phyloP scores from a whole-genome alignment of 2,329 filamentous ascomycete genomes.

The Stachybotrys chlorohalonatus region DNA sequence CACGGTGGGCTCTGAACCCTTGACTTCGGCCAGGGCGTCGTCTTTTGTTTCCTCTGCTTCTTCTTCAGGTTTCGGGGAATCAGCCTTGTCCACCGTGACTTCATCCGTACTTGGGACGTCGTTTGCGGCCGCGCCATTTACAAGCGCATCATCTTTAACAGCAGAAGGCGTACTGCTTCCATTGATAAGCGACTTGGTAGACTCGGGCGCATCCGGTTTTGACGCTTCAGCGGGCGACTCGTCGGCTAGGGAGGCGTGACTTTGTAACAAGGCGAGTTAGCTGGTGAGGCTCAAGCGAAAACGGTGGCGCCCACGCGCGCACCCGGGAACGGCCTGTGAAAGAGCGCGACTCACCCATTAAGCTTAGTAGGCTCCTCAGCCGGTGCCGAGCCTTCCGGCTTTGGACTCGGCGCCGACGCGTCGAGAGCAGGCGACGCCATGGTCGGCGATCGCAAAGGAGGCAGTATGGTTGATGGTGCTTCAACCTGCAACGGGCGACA shows the following conservation, averaged over 20 bases:
- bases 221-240: not conserved
- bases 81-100: not conserved
- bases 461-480: conserved; percentile 14
- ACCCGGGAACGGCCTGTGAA: too few relatives aligned
- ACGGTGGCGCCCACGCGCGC: not conserved
- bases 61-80: not conserved
- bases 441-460: conserved; percentile 35
- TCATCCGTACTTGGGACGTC: not conserved
- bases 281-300: conserved; percentile 3
- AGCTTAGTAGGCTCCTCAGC: conserved; percentile 22
- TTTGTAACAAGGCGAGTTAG: conserved; percentile 2
- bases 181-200: conserved; percentile 5
- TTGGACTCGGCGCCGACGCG: conserved; percentile 34
- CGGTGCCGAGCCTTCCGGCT: conserved; percentile 25
- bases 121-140: not conserved
- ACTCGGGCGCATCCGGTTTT: not conserved
- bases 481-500: conserved; percentile 25
- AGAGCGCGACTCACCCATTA: conserved; percentile 26
- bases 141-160: not conserved
- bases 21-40: conserved; percentile 1
- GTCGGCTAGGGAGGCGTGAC: not conserved
- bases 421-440: conserved; percentile 43
- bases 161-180: conserved; percentile 5
- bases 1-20: conserved; percentile 1
- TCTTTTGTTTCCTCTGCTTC: conserved; percentile 5